Evolutionary conservation across 2,329 filamentous ascomycete genomes (phyloP), one percentile per base, ranked within the genome.

Genomic region (Apiospora phragmitis): DNA sequence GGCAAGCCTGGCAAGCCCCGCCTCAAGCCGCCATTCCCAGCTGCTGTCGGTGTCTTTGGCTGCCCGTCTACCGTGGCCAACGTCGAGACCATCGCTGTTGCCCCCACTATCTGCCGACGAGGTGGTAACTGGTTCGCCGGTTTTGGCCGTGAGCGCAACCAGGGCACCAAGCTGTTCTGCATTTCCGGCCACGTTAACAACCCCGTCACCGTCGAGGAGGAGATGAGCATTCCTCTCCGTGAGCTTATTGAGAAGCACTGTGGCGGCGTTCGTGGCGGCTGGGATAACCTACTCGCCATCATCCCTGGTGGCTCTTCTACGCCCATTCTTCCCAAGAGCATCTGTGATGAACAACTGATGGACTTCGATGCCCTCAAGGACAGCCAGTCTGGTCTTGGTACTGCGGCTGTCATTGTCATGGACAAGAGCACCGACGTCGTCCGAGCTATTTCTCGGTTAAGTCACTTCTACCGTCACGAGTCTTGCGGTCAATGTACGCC

Each of bases 171-270:
- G 88, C 92, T 99, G 55, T 99, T 93, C 87, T 98, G 95, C 83
- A 98, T 99, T 81, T 98, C 95, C 69, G 96, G 96, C 38, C 94
- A 98, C 83, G 96, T 99, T 86, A 99, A 99, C 89, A 97, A 98
- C 87, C 96, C 96, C 69, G 94, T 90, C 83, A 98, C 96, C 0
- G 96, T 99, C 72, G 96, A 99, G 84, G 96, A 99, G 85, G 96
- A 99, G 85, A 99, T 99, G 96, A 97, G 94, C 68, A 99, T 99
- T 76, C 93, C 96, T 59, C 90, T 99, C 72, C 92, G 93, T 62
- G 96, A 99, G 84, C 90, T 99, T 74, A 98, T 99, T 78, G 96
- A 99, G 74, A 96, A 94, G 86, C 96, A 99, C 89, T 98, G 96
- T 81, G 96, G 96, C 81, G 96, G 96, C 83, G 96, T 99, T 68